These are phyloP conservation scores for Piromyces finnis DNA, from an alignment of 192 early-diverging fungal species.

Conservation along the genomic window DNA sequence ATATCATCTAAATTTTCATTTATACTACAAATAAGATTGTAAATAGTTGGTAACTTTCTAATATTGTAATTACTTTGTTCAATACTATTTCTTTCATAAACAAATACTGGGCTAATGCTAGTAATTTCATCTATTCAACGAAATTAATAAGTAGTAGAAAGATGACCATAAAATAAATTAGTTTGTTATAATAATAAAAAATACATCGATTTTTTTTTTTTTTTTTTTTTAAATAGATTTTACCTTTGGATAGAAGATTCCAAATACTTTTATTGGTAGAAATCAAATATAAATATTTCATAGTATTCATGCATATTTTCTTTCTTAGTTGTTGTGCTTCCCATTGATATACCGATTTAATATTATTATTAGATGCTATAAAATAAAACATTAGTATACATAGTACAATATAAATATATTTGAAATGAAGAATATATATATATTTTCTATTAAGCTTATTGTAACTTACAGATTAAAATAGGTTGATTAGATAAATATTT, in stretches of 20 bases:
- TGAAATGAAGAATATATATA: no score
- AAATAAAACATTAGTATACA: no score
- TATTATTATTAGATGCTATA: not conserved
- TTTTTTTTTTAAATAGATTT: no score
- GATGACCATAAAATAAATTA: no score
- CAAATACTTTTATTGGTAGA: not conserved
- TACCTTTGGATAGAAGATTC: not conserved
- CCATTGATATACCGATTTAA: not conserved
- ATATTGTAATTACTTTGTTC: not conserved
- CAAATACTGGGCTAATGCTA: not conserved
- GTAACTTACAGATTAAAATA: not conserved
- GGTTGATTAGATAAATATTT: not conserved
- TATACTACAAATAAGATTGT: not conserved
- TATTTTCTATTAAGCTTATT: no score
- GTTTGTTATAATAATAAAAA: no score
- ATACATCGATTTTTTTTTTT: no score
- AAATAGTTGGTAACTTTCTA: not conserved
- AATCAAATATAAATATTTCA: not conserved
- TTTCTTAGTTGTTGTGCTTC: not conserved
- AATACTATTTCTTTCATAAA: not conserved
- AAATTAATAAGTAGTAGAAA: no score
- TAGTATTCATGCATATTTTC: not conserved
- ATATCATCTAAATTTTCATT: not conserved
- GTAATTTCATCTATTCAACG: not conserved
- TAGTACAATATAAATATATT: no score